Base-by-base conservation (phyloP, 345 rosid genomes). In the Salix exigua region DNA sequence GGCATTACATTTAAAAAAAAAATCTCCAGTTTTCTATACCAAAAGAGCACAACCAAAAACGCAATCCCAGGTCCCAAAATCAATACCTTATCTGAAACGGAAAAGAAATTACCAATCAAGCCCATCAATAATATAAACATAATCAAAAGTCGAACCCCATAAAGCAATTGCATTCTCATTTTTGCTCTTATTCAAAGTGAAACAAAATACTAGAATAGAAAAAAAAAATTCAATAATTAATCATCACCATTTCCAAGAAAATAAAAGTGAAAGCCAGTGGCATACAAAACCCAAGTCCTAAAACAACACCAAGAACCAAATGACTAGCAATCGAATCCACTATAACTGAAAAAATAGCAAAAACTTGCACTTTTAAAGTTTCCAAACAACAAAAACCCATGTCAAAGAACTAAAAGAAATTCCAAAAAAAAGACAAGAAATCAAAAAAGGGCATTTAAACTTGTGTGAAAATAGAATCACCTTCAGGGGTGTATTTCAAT, bases 401-500 rank as follows among this genome's bases (percentile, higher is more conserved):
- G 50, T 37, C 64, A 63, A 73, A 65, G 74, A 55, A 16, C 38
- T 13, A 60, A 42, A 50, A 9, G 19, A 35, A 23, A 69, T 70
- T 30, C 10, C 13, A 10, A 55, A 19, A 10, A 61, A 31, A 5
- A 51, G 37, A 21, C 5, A 21, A 51, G 37, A 26, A 63, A 73
- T 25, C 17, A 5, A 21, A 71, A 51, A 40, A 26, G 9, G 31
- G 33, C 25, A 73, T n/a, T 8, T 44, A 66, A 28, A n/a, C 35
- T 35, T 30, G 55, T 18, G 18, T 48, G 18, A 66, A 30, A 37
- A 58, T 55, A 42, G 46, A 75, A 82, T 42, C 38, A 88, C 98
- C 97, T 88, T 89, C 87, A 14, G 96, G 92, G 70, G 93, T 92
- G 30, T 73, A 78, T 86, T 80, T 92, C 84, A 84, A 44, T 83